phyloP scores from a whole-genome alignment of 495 filamentous ascomycete species.

The Baudoinia panamericana region DNA sequence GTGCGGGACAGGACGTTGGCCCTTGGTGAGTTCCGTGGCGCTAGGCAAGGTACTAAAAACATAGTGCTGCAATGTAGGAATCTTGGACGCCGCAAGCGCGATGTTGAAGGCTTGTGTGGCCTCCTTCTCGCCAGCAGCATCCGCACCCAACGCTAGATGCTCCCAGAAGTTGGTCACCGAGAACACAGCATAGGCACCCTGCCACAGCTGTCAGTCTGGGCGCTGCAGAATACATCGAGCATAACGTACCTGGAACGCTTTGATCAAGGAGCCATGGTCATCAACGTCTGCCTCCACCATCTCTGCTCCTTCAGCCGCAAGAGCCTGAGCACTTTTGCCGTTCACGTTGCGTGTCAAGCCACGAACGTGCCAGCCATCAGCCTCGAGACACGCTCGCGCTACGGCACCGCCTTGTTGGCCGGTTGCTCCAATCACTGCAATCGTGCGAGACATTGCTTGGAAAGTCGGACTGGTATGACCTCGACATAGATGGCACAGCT shows the following conservation, averaged over 20 bases:
- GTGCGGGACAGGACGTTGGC: slow-evolving; percentile 23
- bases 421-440: slow-evolving; percentile 13
- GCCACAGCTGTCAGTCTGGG: neutral
- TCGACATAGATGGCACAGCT: too few relatives aligned
- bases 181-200: slow-evolving; percentile 12
- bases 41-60: slow-evolving; percentile 26
- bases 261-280: slow-evolving; percentile 11
- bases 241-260: slow-evolving; percentile 15
- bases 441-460: slow-evolving; percentile 5
- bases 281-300: slow-evolving; percentile 15
- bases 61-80: slow-evolving; percentile 21
- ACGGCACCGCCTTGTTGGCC: slow-evolving; percentile 15
- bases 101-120: slow-evolving; percentile 23
- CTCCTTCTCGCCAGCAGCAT: slow-evolving; percentile 9
- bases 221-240: neutral
- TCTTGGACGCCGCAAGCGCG: slow-evolving; percentile 24
- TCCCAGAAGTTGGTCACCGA: slow-evolving; percentile 8
- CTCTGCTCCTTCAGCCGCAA: slow-evolving; percentile 12
- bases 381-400: slow-evolving; percentile 6
- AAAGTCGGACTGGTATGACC: too few relatives aligned
- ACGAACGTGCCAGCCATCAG: slow-evolving; percentile 15
- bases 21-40: slow-evolving; percentile 8
- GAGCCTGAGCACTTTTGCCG: slow-evolving; percentile 3
- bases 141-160: slow-evolving; percentile 2
- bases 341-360: slow-evolving; percentile 15